These are phyloP conservation scores for Talaromyces verruculosus DNA, from an alignment of 2,329 filamentous ascomycete species.

Conservation along the genomic window DNA sequence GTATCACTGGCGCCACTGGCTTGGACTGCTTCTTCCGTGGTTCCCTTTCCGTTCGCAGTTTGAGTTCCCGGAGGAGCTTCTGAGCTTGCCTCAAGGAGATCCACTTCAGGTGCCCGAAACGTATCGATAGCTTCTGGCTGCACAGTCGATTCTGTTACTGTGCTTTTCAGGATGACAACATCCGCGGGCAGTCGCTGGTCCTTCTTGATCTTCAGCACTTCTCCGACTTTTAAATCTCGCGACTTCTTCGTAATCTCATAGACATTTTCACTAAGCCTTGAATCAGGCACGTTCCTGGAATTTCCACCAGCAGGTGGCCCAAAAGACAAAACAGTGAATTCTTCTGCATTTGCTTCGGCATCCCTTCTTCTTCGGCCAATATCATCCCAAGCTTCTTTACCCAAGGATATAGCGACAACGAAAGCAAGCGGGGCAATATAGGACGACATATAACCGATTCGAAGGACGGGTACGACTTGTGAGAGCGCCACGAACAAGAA, in stretches of 20 bases:
- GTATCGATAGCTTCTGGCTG: constrained; percentile 27
- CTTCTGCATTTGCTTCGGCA: constrained; percentile 90
- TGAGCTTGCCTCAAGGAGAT: constrained; percentile 30
- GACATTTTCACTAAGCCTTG: constrained; percentile 40
- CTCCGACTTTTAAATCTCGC: constrained; percentile 85
- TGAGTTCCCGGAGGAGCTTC: constrained; percentile 24
- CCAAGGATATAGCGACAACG: constrained; percentile 86
- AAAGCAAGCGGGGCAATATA: constrained; percentile 92
- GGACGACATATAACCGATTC: constrained; percentile 91
- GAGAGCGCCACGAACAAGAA: constrained; percentile 93
- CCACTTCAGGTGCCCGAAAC: constrained; percentile 26
- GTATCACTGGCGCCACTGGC: constrained; percentile 67
- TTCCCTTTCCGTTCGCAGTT: constrained; percentile 22
- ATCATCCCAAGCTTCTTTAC: constrained; percentile 94
- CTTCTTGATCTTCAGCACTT: constrained; percentile 89
- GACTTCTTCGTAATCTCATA: constrained; percentile 77
- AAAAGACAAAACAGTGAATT: constrained; percentile 76
- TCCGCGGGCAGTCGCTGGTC: constrained; percentile 93
- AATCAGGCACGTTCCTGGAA: constrained; percentile 14
- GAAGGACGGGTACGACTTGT: constrained; percentile 82
- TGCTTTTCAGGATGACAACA: constrained; percentile 86
- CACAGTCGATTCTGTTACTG: constrained; percentile 55
- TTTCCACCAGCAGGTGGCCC: constrained; percentile 41
- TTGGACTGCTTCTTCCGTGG: constrained; percentile 30
- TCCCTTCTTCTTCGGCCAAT: constrained; percentile 82